Conservation (phyloP, 2,329 filamentous ascomycete species). For the Penicillium brasilianum region DNA sequence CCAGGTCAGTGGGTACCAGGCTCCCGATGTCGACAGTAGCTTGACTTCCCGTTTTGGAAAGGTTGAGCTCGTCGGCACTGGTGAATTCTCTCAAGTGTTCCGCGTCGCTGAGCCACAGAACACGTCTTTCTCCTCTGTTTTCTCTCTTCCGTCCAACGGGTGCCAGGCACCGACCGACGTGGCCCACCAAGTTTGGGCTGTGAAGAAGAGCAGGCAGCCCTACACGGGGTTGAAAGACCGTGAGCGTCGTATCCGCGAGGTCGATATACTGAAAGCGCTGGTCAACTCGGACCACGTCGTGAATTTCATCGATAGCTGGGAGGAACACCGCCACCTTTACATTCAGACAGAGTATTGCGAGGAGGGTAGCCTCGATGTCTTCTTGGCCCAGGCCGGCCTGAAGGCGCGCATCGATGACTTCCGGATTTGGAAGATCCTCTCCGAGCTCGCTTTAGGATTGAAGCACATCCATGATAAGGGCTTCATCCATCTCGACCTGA, state of each 20-base stretch:
- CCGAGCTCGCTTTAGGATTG: constrained; percentile 82
- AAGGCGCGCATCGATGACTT: constrained; percentile 94
- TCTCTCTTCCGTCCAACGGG: constrained; percentile 53
- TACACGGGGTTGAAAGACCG: constrained; percentile 80
- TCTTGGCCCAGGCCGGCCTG: constrained; percentile 79
- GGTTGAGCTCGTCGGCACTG: constrained; percentile 79
- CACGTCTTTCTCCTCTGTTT: constrained; percentile 46
- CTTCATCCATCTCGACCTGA: constrained; percentile 73
- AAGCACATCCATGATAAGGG: constrained; percentile 87
- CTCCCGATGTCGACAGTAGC: constrained; percentile 74
- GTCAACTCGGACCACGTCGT: constrained; percentile 83
- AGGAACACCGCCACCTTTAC: constrained; percentile 81
- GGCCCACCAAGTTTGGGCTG: constrained; percentile 74
- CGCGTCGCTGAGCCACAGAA: constrained; percentile 64
- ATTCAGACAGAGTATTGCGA: constrained; percentile 98
- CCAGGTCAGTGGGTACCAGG: constrained; percentile 72
- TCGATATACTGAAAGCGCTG: constrained; percentile 76
- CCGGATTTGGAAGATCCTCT: constrained; percentile 95
- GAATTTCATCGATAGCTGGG: constrained; percentile 85
- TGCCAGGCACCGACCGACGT: constrained; percentile 60
- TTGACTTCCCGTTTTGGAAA: constrained; percentile 78
- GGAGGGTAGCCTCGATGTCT: constrained; percentile 86
- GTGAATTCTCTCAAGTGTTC: constrained; percentile 94
- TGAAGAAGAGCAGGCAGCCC: constrained; percentile 88
- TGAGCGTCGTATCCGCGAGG: constrained; percentile 83